These are phyloP conservation scores for Kondoa subrosea DNA, from an alignment of 768 basidiomycete genomes.

Conservation along the genomic window DNA sequence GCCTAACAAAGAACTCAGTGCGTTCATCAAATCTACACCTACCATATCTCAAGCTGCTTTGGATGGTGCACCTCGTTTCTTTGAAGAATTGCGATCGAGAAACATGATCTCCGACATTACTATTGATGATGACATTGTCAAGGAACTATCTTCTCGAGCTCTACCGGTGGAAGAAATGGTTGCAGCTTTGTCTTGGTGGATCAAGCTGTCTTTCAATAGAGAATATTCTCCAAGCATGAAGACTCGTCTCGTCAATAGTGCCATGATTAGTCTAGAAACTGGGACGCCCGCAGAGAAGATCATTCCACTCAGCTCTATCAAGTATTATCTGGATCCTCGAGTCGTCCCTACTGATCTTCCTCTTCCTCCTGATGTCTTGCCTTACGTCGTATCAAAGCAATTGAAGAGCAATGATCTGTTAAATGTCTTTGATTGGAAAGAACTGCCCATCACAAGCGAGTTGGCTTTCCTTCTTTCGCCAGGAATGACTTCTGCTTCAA, in stretches of 20 bases:
- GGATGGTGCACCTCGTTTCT: constrained; percentile 52
- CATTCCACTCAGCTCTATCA: constrained; percentile 51
- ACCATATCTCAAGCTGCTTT: constrained; percentile 59
- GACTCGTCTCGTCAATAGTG: constrained; percentile 50
- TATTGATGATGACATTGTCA: constrained; percentile 66
- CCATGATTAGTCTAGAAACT: constrained; percentile 40
- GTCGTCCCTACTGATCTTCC: constrained; percentile 59
- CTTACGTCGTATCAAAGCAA: constrained; percentile 46
- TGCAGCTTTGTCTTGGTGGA: constrained; percentile 82
- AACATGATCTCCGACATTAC: constrained; percentile 56
- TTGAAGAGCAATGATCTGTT: constrained; percentile 42
- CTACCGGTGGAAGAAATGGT: constrained; percentile 55
- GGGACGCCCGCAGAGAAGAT: constrained; percentile 36
- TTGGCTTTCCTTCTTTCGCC: constrained; percentile 41
- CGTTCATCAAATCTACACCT: constrained; percentile 58
- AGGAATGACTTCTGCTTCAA: constrained; percentile 34
- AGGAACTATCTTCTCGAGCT: constrained; percentile 54
- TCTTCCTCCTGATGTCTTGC: constrained; percentile 55
- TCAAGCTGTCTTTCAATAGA: constrained; percentile 35
- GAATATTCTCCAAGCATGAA: constrained; percentile 36
- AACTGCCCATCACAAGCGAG: constrained; percentile 63
- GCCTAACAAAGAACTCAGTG: constrained; percentile 57
- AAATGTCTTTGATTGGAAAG: constrained; percentile 55
- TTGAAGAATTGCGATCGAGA: constrained; percentile 45
- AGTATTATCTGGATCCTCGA: constrained; percentile 52